phyloP scores from a whole-genome alignment of 2,329 filamentous ascomycete species.

The Stemphylium lycopersici region DNA sequence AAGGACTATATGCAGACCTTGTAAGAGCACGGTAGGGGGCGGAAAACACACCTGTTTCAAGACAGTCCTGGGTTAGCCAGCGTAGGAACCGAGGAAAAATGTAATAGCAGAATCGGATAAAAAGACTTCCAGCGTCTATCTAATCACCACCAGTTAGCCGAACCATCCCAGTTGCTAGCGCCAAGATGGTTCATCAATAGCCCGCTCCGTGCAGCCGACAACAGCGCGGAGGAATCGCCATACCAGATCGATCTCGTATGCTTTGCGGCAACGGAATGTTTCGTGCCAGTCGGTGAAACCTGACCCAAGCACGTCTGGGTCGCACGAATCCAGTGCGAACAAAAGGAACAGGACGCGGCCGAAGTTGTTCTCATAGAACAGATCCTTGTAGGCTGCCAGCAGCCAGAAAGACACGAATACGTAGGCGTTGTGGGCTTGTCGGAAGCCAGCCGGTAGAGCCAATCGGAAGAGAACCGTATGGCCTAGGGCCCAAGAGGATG shows the following conservation, averaged over 20 bases:
- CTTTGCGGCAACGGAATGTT: constrained; percentile 1
- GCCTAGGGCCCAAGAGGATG: constrained; percentile 16
- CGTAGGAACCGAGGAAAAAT: not conserved
- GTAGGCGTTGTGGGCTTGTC: constrained; percentile 5
- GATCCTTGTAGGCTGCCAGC: constrained; percentile 14
- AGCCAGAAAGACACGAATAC: constrained; percentile 12
- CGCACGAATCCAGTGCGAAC: constrained; percentile 5
- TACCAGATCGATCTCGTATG: constrained; percentile 3
- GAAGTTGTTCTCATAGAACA: constrained; percentile 16
- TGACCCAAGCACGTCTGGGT: constrained; percentile 12
- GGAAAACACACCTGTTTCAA: too few relatives aligned
- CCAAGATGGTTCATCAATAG: not conserved
- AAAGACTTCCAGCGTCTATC: not conserved
- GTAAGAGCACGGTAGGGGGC: too few relatives aligned
- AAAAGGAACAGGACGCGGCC: constrained; percentile 11
- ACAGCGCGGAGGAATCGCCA: not conserved
- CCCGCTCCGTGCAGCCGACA: not conserved
- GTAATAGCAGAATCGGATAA: not conserved
- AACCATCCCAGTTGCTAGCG: not conserved
- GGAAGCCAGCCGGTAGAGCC: not conserved
- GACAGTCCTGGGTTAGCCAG: too few relatives aligned
- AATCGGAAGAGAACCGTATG: constrained; percentile 1
- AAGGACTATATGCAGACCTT: constrained; percentile 17
- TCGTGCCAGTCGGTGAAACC: constrained; percentile 18
- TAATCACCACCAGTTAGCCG: not conserved